phyloP scores from a whole-genome alignment of 2,329 filamentous ascomycete species.

The Penicillium hesseltinei region DNA sequence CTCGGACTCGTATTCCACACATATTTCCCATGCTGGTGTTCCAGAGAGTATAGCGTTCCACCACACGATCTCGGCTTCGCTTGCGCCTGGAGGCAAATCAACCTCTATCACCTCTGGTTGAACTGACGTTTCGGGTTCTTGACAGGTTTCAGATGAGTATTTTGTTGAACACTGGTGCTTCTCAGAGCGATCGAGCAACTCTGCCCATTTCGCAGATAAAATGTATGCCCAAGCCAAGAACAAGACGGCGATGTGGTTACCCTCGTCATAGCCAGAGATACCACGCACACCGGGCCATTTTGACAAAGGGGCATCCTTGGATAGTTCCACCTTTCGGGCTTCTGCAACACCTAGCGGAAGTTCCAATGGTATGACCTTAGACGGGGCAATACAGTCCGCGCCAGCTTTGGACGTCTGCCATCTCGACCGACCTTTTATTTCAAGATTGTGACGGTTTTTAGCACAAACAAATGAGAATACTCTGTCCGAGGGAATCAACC shows the following conservation, averaged over 20 bases:
- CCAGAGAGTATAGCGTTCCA: not conserved
- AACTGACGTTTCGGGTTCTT: not conserved
- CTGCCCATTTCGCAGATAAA: slow-evolving; percentile 24
- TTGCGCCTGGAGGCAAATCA: not conserved
- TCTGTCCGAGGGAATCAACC: not conserved
- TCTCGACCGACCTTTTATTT: not conserved
- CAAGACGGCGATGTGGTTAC: slow-evolving; percentile 23
- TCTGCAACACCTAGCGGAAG: not conserved
- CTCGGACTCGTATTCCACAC: not conserved
- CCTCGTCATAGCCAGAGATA: slow-evolving; percentile 18
- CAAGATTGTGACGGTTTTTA: not conserved
- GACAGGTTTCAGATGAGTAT: not conserved
- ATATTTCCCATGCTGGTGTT: not conserved
- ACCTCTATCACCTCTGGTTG: not conserved
- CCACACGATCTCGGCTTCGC: not conserved
- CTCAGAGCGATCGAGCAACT: slow-evolving; percentile 19
- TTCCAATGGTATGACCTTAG: not conserved
- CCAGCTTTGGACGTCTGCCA: not conserved
- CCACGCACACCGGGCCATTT: slow-evolving; percentile 21
- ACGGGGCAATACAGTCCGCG: not conserved
- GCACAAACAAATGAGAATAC: not conserved
- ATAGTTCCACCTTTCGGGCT: not conserved
- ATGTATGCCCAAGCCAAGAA: slow-evolving; percentile 29
- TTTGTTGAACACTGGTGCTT: slow-evolving; percentile 15
- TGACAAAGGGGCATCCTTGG: slow-evolving; percentile 10